A percentile compares a stretch with the other conserved stretches of the same genome.
Evolutionary conservation across 305 asterid species (phyloP).

Genomic region (Plantago coronopus): DNA sequence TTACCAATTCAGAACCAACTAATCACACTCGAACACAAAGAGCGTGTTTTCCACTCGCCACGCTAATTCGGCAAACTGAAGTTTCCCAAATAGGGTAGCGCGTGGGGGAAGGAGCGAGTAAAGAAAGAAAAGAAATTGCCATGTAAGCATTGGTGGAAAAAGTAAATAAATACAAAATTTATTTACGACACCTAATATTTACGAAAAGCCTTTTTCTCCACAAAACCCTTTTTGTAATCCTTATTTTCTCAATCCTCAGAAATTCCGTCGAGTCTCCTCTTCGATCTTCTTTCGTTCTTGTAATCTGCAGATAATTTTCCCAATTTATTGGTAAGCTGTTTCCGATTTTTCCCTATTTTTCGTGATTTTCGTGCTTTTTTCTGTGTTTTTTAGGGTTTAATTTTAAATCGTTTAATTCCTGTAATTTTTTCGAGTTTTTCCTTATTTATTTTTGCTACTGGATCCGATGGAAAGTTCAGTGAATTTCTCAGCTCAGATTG

Average conservation of each 20-base stretch:
- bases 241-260: conserved; percentile 29
- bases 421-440: conserved; percentile 17
- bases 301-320: conserved; percentile 25
- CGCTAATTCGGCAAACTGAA: no score
- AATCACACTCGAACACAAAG: no score
- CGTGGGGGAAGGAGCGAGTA: background rate
- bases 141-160: conserved; percentile 6
- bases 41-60: no score
- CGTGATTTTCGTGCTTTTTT: conserved; percentile 27
- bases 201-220: conserved; percentile 33
- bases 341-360: conserved; percentile 31
- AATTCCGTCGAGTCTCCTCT: conserved; percentile 24
- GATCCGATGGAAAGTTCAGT: conserved; percentile 32
- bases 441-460: conserved; percentile 23
- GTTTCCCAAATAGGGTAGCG: no score
- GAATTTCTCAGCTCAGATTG: conserved; percentile 25
- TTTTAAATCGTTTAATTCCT: background rate
- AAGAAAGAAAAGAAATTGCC: background rate
- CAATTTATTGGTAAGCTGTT: conserved; percentile 37
- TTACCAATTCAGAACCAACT: no score
- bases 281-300: conserved; percentile 19
- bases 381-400: conserved; percentile 16
- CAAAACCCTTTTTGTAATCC: conserved; percentile 27
- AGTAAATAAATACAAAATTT: conserved; percentile 1
- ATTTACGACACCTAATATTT: conserved; percentile 16